Percentiles rank a stretch among this genome's conserved stretches.
Evolutionary conservation across 306 rosid species (phyloP).

Genomic region (Ochetophila trinervis): DNA sequence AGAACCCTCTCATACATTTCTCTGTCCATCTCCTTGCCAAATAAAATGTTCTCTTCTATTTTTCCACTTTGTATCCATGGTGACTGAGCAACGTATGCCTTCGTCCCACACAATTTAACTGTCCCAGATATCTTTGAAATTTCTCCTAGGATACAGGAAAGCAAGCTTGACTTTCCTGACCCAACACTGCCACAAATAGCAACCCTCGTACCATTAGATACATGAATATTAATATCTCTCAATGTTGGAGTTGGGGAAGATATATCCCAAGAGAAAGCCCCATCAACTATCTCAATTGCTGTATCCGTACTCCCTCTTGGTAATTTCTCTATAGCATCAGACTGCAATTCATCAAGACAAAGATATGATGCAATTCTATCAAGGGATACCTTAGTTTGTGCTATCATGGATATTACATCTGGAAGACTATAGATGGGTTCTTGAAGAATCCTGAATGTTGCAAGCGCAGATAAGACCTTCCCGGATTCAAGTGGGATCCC

Average conservation of each 20-base stretch:
- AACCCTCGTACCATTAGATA: conserved; percentile 60
- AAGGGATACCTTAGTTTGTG: conserved; percentile 50
- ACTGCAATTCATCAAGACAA: conserved; percentile 58
- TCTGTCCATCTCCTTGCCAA: conserved; percentile 47
- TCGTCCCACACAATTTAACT: background rate
- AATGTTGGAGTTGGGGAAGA: conserved; percentile 46
- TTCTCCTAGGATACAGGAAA: background rate
- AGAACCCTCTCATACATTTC: conserved; percentile 39
- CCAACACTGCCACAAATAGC: conserved; percentile 32
- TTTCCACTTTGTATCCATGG: conserved; percentile 91
- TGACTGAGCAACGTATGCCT: conserved; percentile 61
- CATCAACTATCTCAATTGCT: conserved; percentile 58
- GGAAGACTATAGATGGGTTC: conserved; percentile 45
- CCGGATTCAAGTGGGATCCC: conserved; percentile 57
- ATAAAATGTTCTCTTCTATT: conserved; percentile 69
- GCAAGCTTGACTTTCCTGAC: background rate
- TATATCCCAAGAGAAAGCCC: conserved; percentile 73
- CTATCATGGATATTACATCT: conserved; percentile 39
- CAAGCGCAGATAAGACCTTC: conserved; percentile 53
- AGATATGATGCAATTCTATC: conserved; percentile 54
- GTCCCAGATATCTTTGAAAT: conserved; percentile 40
- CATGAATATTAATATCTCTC: conserved; percentile 39
- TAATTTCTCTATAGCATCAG: conserved; percentile 53
- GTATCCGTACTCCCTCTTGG: conserved; percentile 58
- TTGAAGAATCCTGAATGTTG: conserved; percentile 49